Evolutionary conservation across 225 moss, liverwort and hornwort genomes (phyloP), one percentile per base, ranked within the genome.

Genomic region (Rhytidiadelphus loreus): DNA sequence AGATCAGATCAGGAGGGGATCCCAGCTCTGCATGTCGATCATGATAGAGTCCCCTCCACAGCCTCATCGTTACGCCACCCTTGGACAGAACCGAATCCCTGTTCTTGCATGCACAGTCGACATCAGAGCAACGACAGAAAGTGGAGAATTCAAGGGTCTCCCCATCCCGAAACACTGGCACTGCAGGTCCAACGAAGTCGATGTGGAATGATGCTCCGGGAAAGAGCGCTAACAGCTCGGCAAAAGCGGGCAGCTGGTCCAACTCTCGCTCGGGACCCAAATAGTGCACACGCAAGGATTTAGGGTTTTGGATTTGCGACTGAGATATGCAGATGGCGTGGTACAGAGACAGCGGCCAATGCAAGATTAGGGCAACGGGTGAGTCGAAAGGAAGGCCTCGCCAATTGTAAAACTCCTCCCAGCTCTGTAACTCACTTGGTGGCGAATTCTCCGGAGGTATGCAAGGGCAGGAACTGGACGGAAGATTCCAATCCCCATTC

Each of bases 191-290:
- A 85, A 97, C 90, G 85, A 99, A 95, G 73, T 99, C 97, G 78
- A 99, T 96, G 84, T 92, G 92, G 29, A 97, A 55, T 71, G 84
- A 64, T 12, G 88, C 83, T 56, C 70, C 83, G 62, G 96, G 94
- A 26, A 97, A 83, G 58, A 99, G 92, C 9, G 96, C 96, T 61
- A 92, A 79, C 5, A 99, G 93, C 90, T 97, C 98, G n/a, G 89
- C 94, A 83, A 96, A 96, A 11, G 92, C 93, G 26, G 85, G 87
- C 37, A 99, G 77, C 83, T 94, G 91, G 58, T 91, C 75, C 62
- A 99, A 89, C 90, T 99, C 97, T 88, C 94, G 93, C 80, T 96
- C 95, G 9, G 98, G 98, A 92, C 98, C 98, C 72, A 99, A 70
- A 80, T 97, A 99, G 79, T 96, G 96, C 70, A 97, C 88, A 33